A percentile compares a stretch with the other conserved stretches of the same genome.
Conservation (phyloP, 352 stramenopile species). For the Phytopythium aichiense region DNA sequence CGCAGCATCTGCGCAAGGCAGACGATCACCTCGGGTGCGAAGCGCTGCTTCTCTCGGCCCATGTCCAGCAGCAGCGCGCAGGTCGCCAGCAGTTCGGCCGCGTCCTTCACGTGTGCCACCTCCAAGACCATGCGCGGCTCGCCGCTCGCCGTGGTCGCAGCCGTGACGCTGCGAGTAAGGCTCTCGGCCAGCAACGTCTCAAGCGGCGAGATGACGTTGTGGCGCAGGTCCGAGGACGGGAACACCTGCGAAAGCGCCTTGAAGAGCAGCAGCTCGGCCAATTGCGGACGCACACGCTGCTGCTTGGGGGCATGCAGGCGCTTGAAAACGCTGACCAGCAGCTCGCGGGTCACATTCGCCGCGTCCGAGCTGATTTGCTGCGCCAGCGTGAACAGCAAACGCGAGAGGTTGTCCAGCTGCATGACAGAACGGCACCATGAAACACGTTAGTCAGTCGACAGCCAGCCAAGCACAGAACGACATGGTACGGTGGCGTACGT, state of each 20-base stretch:
- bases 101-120: slow-evolving; percentile 68
- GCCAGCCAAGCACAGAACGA: background rate
- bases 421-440: slow-evolving; percentile 12
- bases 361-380: slow-evolving; percentile 90
- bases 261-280: slow-evolving; percentile 90
- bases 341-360: slow-evolving; percentile 82
- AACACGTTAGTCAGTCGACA: slow-evolving; percentile 1
- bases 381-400: slow-evolving; percentile 84
- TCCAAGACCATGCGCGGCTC: slow-evolving; percentile 11
- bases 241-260: slow-evolving; percentile 89
- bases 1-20: slow-evolving; percentile 51
- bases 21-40: slow-evolving; percentile 83
- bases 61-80: slow-evolving; percentile 68
- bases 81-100: slow-evolving; percentile 78
- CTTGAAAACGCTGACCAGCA: slow-evolving; percentile 90
- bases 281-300: slow-evolving; percentile 38
- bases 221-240: slow-evolving; percentile 91
- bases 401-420: slow-evolving; percentile 80
- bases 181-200: slow-evolving; percentile 91
- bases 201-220: slow-evolving; percentile 92
- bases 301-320: slow-evolving; percentile 79
- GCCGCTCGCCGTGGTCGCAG: background rate
- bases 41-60: slow-evolving; percentile 85
- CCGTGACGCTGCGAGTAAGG: slow-evolving; percentile 55
- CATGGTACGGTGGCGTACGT: slow-evolving; percentile 29